Conservation (phyloP, 768 basidiomycete genomes). For the Hygrophorus pudorinus region DNA sequence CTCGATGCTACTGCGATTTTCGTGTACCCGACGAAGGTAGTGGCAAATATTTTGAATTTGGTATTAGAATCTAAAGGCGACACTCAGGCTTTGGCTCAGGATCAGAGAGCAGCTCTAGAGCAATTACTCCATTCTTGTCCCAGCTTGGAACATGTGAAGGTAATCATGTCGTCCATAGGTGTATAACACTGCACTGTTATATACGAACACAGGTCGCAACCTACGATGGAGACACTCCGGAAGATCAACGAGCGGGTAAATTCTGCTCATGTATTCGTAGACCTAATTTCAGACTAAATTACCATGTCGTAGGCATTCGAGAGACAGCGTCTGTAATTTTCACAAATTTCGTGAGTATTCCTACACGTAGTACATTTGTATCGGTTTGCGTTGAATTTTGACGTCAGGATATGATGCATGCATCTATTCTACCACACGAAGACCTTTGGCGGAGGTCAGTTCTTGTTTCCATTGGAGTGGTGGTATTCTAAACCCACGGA, state of each 20-base stretch:
- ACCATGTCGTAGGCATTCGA: slow-evolving; percentile 42
- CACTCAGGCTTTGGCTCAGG: slow-evolving; percentile 75
- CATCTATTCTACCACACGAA: slow-evolving; percentile 77
- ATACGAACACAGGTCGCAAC: slow-evolving; percentile 44
- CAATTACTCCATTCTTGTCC: slow-evolving; percentile 52
- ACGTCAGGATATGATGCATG: slow-evolving; percentile 66
- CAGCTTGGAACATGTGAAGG: slow-evolving; percentile 52
- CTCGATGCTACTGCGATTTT: slow-evolving; percentile 60
- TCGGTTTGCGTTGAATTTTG: slow-evolving; percentile 6
- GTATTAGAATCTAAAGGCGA: neutral
- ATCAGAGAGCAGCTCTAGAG: slow-evolving; percentile 65
- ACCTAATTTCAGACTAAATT: neutral
- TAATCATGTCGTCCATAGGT: slow-evolving; percentile 11
- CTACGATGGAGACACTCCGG: slow-evolving; percentile 84
- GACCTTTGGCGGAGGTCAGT: slow-evolving; percentile 67
- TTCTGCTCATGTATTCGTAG: neutral
- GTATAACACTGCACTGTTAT: neutral
- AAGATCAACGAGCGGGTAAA: slow-evolving; percentile 52
- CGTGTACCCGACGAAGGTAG: slow-evolving; percentile 82
- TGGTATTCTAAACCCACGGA: slow-evolving; percentile 2
- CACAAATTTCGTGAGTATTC: slow-evolving; percentile 68
- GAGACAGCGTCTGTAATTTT: slow-evolving; percentile 72
- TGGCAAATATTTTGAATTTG: neutral
- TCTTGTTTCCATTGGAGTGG: neutral
- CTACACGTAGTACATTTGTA: neutral